Conservation (phyloP, 257 asterid species). For the Solanum clarkiae region DNA sequence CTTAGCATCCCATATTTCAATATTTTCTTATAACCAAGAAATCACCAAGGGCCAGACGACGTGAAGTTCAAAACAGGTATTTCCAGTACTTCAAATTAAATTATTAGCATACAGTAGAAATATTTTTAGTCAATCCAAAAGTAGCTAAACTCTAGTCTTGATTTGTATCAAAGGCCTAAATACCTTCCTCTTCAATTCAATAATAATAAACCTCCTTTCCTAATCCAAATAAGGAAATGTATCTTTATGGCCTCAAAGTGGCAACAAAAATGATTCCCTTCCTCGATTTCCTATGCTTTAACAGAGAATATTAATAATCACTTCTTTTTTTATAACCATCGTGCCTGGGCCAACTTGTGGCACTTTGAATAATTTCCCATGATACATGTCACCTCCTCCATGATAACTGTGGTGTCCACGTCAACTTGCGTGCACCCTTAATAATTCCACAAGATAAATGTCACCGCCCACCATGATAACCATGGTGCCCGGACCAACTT, state of each 20-base stretch:
- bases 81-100: background rate
- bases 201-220: background rate
- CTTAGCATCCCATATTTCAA: background rate
- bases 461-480: background rate
- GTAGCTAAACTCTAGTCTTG: background rate
- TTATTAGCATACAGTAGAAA: background rate
- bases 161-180: background rate
- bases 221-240: background rate
- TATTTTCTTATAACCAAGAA: background rate
- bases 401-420: background rate
- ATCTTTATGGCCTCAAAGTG: background rate
- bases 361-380: too few species aligned
- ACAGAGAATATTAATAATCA: background rate
- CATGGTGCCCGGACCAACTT: background rate
- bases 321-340: background rate
- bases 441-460: background rate
- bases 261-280: background rate
- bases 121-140: background rate
- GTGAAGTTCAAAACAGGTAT: background rate
- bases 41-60: background rate
- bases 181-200: background rate
- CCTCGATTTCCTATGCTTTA: background rate
- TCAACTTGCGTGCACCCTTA: background rate
- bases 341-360: too few species aligned
- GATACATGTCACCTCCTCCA: too few species aligned